Base-by-base conservation (phyloP, 2,329 filamentous ascomycete genomes). In the Blumeria hordei region DNA sequence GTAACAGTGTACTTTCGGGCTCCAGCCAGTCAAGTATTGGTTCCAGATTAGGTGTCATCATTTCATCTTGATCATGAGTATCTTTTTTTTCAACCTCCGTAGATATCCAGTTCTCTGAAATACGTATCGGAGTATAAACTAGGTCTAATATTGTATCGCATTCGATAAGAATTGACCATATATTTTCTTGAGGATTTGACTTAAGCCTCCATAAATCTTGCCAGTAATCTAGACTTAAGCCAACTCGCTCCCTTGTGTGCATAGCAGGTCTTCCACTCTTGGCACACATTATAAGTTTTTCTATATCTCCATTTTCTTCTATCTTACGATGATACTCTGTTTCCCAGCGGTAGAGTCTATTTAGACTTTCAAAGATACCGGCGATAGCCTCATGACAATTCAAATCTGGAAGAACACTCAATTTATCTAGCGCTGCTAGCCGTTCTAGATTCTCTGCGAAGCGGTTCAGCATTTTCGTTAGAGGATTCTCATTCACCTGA, bases 221-320 rank as follows among this genome's bases (percentile, higher is more conserved):
- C 85, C 85, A 92, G 65, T 90, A 93, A 59, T 87, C 81, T 41
- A 92, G 62, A 52, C 76, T 78, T 55, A 90, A 68, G 0, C 86
- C 86, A 32, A 90, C 69, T 53, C 74, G 75, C 21, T 74, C 74
- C 53, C 78, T 72, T 12, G 74, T 74, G 66, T 92, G 83, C 75
- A 90, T 83, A 34, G 74, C 69, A 0, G 85, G 85, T 34, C 73
- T 73, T 1, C 85, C 85, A 64, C 83, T 82, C 59, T 74, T 78
- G 56, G 76, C 77, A 64, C 83, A 87, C 66, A 86, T 74, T 9
- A 59, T 64, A 21, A 58, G 56, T 54, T 57, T 63, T 34, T 75
- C 72, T 1, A 70, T 66, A 60, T 71, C 73, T 18, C 64, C 67
- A 60, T 72, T 67, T 1, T 67, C 65, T 1, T 70, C 67, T 12